Evolutionary conservation across 2,329 filamentous ascomycete genomes (phyloP).

Genomic region (Diaporthe vaccinii): DNA sequence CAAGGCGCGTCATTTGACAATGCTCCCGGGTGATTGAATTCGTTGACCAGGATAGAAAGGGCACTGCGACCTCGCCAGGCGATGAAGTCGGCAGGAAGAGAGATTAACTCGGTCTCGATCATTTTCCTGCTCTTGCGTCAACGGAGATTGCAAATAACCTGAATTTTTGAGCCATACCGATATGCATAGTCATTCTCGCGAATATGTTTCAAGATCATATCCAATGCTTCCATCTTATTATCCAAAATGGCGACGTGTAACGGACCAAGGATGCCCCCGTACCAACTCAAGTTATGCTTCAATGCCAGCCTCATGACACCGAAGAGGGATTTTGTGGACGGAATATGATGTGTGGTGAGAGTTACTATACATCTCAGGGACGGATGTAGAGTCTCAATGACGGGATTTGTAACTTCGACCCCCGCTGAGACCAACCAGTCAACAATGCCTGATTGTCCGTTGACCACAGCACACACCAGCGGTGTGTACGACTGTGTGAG

Average conservation of each 20-base stretch:
- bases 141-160: fast-evolving
- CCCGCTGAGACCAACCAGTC: not conserved
- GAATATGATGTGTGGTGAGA: not conserved
- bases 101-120: not conserved
- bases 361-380: not conserved
- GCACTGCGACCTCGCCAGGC: not conserved
- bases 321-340: fast-evolving
- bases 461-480: not conserved
- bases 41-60: not conserved
- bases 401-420: not conserved
- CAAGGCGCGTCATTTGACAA: not conserved
- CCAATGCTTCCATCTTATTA: not conserved
- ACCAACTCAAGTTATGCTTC: not conserved
- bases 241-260: not conserved
- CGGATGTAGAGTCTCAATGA: not conserved
- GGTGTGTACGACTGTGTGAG: not conserved
- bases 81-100: not conserved
- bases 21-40: not conserved
- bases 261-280: not conserved
- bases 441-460: not conserved
- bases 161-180: not conserved
- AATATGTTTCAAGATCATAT: not conserved
- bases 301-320: not conserved
- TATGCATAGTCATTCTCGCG: not conserved
- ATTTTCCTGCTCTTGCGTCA: not conserved